Base-by-base conservation (phyloP, 2,329 filamentous ascomycete genomes). In the Aureobasidium sp. region DNA sequence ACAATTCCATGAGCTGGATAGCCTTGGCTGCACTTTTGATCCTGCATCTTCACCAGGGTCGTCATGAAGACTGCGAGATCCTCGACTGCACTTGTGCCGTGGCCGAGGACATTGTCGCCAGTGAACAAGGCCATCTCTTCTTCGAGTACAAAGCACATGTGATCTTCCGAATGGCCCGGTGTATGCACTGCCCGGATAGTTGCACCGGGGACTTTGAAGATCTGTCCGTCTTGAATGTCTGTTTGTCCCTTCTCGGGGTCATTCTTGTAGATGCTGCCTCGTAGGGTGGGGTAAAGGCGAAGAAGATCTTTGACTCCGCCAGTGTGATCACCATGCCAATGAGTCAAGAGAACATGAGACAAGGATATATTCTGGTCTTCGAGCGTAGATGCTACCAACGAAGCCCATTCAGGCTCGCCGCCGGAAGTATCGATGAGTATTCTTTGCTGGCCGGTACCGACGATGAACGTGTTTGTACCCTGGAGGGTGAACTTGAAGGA, bases 271-370 rank as follows among this genome's bases (percentile, higher is more conserved):
- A 42, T 20, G 8, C n/a, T 8, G 20, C 20, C 39, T 23, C 12
- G n/a, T 8, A 20, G 20, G 17, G 20, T n/a, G 9, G 39, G 39
- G n/a, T 20, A 71, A 1, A 71, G 52, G 1, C 63, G 62, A 0
- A 78, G 15, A 1, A 78, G 69, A 62, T 77, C 75, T 0, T 74
- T 72, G 3, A 77, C 74, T 1, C 76, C 77, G 2, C 74, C 75
- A 2, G 75, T 74, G 58, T 79, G 77, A 63, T 79, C 77, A 3
- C 75, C 74, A 63, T 78, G 77, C 75, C 75, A 79, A 63, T 79
- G 77, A 0, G 76, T 76, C 4, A 78, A 65, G 1, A 78, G 66
- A 3, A 79, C 72, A 60, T 79, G 75, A 0, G 76, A 77, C 0
- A 83, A 60, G 0, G 62, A 58, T 46, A 78, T 69, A 1, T 63